Evolutionary conservation across 1,139 yeast species (phyloP).

Genomic region (Lodderomyces jiufengensis): DNA sequence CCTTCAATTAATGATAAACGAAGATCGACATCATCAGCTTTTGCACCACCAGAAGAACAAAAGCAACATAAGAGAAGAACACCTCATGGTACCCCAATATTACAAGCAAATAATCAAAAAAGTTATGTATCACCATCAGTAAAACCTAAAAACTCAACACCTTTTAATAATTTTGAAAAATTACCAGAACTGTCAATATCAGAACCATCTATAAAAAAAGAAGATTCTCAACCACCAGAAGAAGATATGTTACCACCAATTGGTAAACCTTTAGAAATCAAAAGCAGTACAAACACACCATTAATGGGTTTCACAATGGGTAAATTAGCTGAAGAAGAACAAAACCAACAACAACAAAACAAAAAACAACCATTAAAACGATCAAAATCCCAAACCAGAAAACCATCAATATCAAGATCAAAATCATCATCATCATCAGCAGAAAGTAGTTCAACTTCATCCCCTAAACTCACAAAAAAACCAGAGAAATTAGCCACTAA

Average conservation of each 20-base stretch:
- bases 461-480: conserved; percentile 17
- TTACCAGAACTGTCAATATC: conserved; percentile 34
- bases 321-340: conserved; percentile 36
- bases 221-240: background rate
- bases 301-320: conserved; percentile 52
- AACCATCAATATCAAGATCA: conserved; percentile 8
- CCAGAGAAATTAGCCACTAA: conserved; percentile 41
- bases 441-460: conserved; percentile 17
- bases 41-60: conserved; percentile 14
- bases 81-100: conserved; percentile 48
- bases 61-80: conserved; percentile 33
- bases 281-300: conserved; percentile 19
- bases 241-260: conserved; percentile 40
- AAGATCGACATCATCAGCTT: conserved; percentile 34
- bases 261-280: conserved; percentile 17
- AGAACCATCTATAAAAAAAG: conserved; percentile 6
- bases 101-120: conserved; percentile 25
- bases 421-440: conserved; percentile 16
- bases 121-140: conserved; percentile 14
- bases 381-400: conserved; percentile 3
- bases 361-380: conserved; percentile 3
- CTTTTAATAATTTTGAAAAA: conserved; percentile 22
- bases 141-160: conserved; percentile 11
- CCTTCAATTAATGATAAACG: conserved; percentile 23
- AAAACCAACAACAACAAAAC: conserved; percentile 2